These are phyloP conservation scores for Fusarium pseudoanthophilum DNA, from an alignment of 2,329 filamentous ascomycete species.

Conservation along the genomic window DNA sequence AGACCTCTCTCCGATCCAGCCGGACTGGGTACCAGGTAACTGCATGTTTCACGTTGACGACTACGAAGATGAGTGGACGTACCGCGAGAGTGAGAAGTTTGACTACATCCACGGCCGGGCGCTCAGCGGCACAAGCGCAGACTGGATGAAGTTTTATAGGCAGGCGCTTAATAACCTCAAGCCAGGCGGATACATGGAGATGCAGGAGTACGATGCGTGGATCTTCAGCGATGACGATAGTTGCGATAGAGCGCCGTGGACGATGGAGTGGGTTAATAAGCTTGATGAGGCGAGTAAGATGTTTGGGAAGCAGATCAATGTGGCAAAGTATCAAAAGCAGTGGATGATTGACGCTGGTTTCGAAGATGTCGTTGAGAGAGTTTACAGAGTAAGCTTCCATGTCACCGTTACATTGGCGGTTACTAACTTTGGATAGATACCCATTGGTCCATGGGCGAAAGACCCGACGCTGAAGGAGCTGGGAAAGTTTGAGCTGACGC, in stretches of 20 bases:
- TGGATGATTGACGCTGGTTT: slow-evolving; percentile 54
- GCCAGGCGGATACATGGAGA: slow-evolving; percentile 52
- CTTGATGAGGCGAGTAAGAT: slow-evolving; percentile 49
- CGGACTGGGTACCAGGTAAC: slow-evolving; percentile 66
- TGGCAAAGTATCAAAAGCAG: slow-evolving; percentile 50
- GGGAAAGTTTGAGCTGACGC: slow-evolving; percentile 49
- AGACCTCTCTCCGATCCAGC: slow-evolving; percentile 69
- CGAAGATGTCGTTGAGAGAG: slow-evolving; percentile 46
- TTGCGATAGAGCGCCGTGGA: slow-evolving; percentile 51
- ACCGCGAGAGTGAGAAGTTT: slow-evolving; percentile 45
- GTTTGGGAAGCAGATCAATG: slow-evolving; percentile 54
- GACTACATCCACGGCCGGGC: slow-evolving; percentile 53
- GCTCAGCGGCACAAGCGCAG: slow-evolving; percentile 47
- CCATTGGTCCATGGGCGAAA: slow-evolving; percentile 53
- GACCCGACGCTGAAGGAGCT: slow-evolving; percentile 51
- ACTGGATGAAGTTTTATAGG: slow-evolving; percentile 49
- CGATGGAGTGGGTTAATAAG: slow-evolving; percentile 53
- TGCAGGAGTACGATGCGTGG: slow-evolving; percentile 54
- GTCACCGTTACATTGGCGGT: accelerated
- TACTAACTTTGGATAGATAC: slow-evolving; percentile 45
- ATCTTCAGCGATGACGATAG: slow-evolving; percentile 54
- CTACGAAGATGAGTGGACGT: slow-evolving; percentile 61
- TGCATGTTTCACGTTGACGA: slow-evolving; percentile 74
- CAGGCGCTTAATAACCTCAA: slow-evolving; percentile 47
- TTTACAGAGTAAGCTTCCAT: slow-evolving; percentile 19